Percentiles rank a stretch among this genome's conserved stretches.
phyloP scores from a whole-genome alignment of 257 asterid genomes.

The Catharanthus roseus region DNA sequence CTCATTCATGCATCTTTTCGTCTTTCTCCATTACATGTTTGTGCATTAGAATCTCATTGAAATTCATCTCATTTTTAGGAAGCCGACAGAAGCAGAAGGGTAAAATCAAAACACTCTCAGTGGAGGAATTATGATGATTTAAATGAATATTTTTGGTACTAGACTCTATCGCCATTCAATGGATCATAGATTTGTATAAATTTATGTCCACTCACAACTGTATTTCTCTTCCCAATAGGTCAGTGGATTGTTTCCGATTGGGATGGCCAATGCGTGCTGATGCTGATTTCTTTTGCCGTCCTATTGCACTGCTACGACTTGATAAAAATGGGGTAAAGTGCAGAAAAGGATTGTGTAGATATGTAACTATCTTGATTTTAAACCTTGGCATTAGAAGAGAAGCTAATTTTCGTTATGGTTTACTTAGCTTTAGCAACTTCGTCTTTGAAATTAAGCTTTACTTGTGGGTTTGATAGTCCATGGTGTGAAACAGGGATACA shows the following conservation, averaged over 20 bases:
- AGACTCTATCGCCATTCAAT: neutral
- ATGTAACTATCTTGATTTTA: neutral
- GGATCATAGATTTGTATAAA: neutral
- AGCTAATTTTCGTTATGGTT: neutral
- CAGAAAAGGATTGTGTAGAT: neutral
- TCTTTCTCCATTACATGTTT: neutral
- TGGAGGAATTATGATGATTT: conserved; percentile 99
- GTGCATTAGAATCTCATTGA: conserved; percentile 11
- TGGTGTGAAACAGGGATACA: neutral
- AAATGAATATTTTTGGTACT: conserved; percentile 94
- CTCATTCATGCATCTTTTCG: conserved; percentile 11
- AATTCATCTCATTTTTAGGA: conserved; percentile 46
- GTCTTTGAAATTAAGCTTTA: neutral
- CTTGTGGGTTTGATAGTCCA: neutral
- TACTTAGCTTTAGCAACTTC: neutral
- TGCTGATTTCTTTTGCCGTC: conserved; percentile 90
- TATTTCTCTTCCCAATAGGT: conserved; percentile 40
- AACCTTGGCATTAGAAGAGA: neutral
- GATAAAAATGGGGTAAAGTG: conserved; percentile 71
- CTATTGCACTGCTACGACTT: conserved; percentile 34
- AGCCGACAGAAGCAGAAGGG: conserved; percentile 82
- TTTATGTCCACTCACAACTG: conserved; percentile 7
- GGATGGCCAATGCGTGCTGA: conserved; percentile 99
- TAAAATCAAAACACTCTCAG: conserved; percentile 88
- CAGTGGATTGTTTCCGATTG: conserved; percentile 94